These are phyloP conservation scores for Aspergillus fumigatiaffinis DNA, from an alignment of 2,329 filamentous ascomycete genomes.

Conservation along the genomic window DNA sequence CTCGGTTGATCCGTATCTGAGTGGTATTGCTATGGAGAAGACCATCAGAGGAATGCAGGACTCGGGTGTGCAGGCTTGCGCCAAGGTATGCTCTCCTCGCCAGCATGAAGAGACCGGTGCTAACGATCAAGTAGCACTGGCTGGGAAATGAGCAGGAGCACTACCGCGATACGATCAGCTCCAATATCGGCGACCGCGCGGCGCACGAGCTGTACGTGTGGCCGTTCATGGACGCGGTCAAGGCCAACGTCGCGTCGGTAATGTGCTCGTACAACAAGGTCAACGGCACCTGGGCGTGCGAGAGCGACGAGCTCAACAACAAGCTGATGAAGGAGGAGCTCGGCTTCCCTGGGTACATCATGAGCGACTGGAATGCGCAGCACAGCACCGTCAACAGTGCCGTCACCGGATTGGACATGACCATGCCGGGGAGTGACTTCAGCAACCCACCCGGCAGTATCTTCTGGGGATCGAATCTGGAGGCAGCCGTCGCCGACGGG, in stretches of 20 bases:
- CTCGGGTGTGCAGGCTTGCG: conserved; percentile 36
- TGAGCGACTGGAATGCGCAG: conserved; percentile 77
- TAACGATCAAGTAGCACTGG: conserved; percentile 52
- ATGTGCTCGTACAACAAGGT: conserved; percentile 57
- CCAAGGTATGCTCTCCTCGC: conserved; percentile 10
- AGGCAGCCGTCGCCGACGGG: conserved; percentile 57
- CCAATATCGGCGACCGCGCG: conserved; percentile 66
- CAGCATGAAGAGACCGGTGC: conserved; percentile 32
- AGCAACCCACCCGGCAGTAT: conserved; percentile 19
- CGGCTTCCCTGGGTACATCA: conserved; percentile 75
- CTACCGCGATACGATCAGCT: conserved; percentile 25
- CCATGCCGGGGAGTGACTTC: conserved; percentile 64
- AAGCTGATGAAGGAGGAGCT: conserved; percentile 73
- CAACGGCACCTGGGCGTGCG: conserved; percentile 77
- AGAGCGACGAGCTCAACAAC: conserved; percentile 74
- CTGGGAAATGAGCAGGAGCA: conserved; percentile 66
- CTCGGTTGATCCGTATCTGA: conserved; percentile 38
- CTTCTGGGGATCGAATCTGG: conserved; percentile 39
- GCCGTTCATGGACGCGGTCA: conserved; percentile 71
- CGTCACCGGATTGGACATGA: conserved; percentile 75
- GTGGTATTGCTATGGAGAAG: conserved; percentile 36
- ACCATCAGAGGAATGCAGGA: conserved; percentile 43
- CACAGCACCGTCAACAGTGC: conserved; percentile 65
- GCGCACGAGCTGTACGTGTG: conserved; percentile 73
- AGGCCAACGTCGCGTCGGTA: conserved; percentile 56